Conservation (phyloP, 192 early-diverging fungal species). For the Backusella morwellensis region DNA sequence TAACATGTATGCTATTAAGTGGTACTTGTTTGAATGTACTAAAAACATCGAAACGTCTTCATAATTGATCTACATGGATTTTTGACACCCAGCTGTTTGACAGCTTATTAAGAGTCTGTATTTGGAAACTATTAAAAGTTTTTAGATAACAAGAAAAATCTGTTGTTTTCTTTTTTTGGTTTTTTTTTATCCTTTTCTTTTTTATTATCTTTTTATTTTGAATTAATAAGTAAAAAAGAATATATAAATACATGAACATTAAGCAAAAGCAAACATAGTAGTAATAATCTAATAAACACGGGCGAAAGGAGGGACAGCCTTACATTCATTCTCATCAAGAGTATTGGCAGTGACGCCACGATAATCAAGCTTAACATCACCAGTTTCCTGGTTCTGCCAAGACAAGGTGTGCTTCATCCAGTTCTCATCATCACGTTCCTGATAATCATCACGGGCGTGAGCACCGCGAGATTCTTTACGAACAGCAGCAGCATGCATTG, state of each 20-base stretch:
- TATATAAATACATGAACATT: not conserved
- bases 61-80: not conserved
- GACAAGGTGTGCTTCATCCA: conserved; percentile 99
- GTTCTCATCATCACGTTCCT: conserved; percentile 81
- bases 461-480: conserved; percentile 98
- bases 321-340: conserved; percentile 92
- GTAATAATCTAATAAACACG: conserved; percentile 71
- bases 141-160: not conserved
- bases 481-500: conserved; percentile 83
- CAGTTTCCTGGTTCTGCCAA: conserved; percentile 81
- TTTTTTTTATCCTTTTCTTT: not conserved
- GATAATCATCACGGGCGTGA: conserved; percentile 95
- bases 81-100: not conserved
- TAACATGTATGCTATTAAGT: too few species aligned
- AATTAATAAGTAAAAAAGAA: not conserved
- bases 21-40: too few species aligned
- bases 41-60: too few species aligned
- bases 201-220: too few species aligned
- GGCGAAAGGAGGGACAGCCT: conserved; percentile 83
- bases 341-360: conserved; percentile 76
- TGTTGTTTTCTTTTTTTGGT: not conserved
- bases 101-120: not conserved
- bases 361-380: conserved; percentile 78
- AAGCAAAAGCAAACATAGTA: not conserved
- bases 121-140: not conserved